Evolutionary conservation across 805 yeast species (phyloP).

Genomic region (Candida saitoana): DNA sequence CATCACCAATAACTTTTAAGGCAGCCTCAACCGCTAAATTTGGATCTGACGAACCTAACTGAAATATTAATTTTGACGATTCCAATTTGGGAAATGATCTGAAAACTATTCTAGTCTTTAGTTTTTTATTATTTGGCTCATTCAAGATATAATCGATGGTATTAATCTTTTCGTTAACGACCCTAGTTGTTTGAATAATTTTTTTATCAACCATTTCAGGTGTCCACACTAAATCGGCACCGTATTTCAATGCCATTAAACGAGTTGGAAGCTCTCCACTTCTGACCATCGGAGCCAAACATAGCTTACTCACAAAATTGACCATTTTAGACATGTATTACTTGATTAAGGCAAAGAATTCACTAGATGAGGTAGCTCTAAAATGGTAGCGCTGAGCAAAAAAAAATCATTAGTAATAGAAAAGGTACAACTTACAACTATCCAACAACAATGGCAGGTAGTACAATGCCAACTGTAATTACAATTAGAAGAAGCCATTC

Average conservation of each 20-base stretch:
- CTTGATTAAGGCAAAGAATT: not conserved
- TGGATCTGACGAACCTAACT: slow-evolving; percentile 84
- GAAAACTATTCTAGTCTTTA: slow-evolving; percentile 52
- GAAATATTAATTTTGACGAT: slow-evolving; percentile 69
- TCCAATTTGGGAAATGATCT: slow-evolving; percentile 68
- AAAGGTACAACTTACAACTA: no score
- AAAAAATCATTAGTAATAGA: not conserved
- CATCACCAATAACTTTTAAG: slow-evolving; percentile 72
- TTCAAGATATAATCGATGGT: slow-evolving; percentile 57
- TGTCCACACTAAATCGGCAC: slow-evolving; percentile 92
- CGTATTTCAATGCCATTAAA: slow-evolving; percentile 70
- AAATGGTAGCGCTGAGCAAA: not conserved
- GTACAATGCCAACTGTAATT: no score
- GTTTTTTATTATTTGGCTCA: slow-evolving; percentile 27
- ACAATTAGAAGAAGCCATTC: no score
- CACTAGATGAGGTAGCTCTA: not conserved
- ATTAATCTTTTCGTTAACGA: slow-evolving; percentile 49
- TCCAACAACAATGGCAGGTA: no score
- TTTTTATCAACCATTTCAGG: slow-evolving; percentile 93
- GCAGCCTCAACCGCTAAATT: slow-evolving; percentile 89
- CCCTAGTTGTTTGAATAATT: slow-evolving; percentile 64
- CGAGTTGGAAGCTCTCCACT: slow-evolving; percentile 93
- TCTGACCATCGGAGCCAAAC: slow-evolving; percentile 95
- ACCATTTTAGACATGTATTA: slow-evolving; percentile 39
- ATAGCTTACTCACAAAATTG: slow-evolving; percentile 71